A percentile compares a stretch with the other conserved stretches of the same genome.
Evolutionary conservation across 2,329 filamentous ascomycete genomes (phyloP).

Genomic region (Alternaria gansuensis): DNA sequence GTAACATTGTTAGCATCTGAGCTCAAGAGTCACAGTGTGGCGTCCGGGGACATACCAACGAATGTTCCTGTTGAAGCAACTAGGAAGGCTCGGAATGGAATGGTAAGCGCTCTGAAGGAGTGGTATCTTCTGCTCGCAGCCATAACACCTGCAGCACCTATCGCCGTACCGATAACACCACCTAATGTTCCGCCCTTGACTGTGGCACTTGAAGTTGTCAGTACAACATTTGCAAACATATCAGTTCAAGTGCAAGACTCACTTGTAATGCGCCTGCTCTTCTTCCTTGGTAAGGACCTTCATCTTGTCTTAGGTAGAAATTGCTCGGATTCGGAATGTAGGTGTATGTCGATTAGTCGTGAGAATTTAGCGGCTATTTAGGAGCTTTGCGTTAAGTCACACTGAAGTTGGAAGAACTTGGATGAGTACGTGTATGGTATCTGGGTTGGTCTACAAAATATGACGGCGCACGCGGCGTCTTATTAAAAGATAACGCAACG

Average conservation of each 20-base stretch:
- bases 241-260: constrained; percentile 31
- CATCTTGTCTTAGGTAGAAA: constrained; percentile 64
- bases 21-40: not conserved
- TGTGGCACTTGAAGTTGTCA: constrained; percentile 64
- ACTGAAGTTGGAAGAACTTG: not conserved
- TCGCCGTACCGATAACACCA: constrained; percentile 70
- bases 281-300: constrained; percentile 96
- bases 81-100: constrained; percentile 92
- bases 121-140: constrained; percentile 75
- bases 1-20: constrained; percentile 24
- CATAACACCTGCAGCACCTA: constrained; percentile 74
- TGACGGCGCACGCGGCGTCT: constrained; percentile 28
- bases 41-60: constrained; percentile 60
- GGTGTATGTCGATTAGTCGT: not conserved
- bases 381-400: not conserved
- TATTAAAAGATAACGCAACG: constrained; percentile 43
- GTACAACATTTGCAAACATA: constrained; percentile 3
- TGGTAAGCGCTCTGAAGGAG: constrained; percentile 79
- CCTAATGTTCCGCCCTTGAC: constrained; percentile 81
- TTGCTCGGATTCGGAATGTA: constrained; percentile 9
- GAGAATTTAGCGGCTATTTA: not conserved
- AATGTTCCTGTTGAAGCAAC: constrained; percentile 84
- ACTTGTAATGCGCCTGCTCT: constrained; percentile 84
- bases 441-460: constrained; percentile 1
- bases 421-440: not conserved